Percentiles rank a stretch among this genome's conserved stretches.
Evolutionary conservation across 1,284 basidiomycete genomes (phyloP).

Genomic region (Cryptococcus deneoformans): DNA sequence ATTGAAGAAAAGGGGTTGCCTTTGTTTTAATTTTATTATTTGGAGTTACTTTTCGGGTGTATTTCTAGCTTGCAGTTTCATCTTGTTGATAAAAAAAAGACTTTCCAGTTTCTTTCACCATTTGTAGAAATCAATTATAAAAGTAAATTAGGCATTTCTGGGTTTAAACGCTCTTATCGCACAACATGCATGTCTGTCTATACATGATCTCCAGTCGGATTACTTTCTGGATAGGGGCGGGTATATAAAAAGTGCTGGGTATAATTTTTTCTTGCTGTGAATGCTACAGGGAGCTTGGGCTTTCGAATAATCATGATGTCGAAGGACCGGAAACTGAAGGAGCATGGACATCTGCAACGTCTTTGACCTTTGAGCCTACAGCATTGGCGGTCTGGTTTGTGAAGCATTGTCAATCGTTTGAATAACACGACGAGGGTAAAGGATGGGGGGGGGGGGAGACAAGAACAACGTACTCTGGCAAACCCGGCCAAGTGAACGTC

Average conservation of each 20-base stretch:
- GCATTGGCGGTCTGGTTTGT: constrained; percentile 23
- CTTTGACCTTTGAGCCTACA: constrained; percentile 19
- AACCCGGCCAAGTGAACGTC: constrained; percentile 36
- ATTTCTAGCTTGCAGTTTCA: too few species aligned
- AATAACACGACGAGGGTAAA: neutral
- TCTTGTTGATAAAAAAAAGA: neutral
- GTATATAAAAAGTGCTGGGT: neutral
- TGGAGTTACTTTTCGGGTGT: too few species aligned
- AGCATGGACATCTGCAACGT: constrained; percentile 16
- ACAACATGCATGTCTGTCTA: too few species aligned
- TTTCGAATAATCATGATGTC: neutral
- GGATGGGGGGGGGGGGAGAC: neutral
- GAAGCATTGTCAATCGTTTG: too few species aligned
- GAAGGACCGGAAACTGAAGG: neutral
- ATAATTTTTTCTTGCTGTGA: neutral
- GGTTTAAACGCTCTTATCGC: too few species aligned
- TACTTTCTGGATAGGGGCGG: too few species aligned
- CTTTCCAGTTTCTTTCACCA: too few species aligned
- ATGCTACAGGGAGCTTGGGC: too few species aligned
- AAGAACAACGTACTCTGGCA: constrained; percentile 29
- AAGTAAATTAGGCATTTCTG: too few species aligned
- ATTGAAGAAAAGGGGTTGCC: constrained; percentile 1
- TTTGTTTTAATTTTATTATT: neutral
- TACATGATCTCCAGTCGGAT: too few species aligned
- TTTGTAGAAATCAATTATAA: neutral